phyloP scores from a whole-genome alignment of 148 eudicot species.

The Persicaria tinctoria region DNA sequence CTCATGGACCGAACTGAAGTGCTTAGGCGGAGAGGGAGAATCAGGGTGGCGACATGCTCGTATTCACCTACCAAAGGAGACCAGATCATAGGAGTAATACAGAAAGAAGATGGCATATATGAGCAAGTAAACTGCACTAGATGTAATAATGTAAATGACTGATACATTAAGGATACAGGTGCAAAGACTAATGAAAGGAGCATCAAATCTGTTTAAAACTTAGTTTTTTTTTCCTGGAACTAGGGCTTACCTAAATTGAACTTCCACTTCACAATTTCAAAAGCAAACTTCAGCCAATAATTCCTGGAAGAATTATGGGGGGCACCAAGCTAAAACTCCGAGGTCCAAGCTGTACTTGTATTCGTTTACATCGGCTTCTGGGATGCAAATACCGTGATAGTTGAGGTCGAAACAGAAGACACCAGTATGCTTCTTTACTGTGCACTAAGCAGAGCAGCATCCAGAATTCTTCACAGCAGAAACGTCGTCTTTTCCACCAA shows the following conservation, averaged over 20 bases:
- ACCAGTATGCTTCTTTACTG: not conserved
- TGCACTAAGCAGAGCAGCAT: slow-evolving; percentile 9
- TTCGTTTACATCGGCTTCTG: not conserved
- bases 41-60: no score
- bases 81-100: no score
- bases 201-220: not conserved
- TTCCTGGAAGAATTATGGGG: not conserved
- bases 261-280: not conserved
- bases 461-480: slow-evolving; percentile 12
- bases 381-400: not conserved
- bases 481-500: slow-evolving; percentile 6
- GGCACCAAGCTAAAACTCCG: not conserved
- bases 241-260: not conserved
- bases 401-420: not conserved
- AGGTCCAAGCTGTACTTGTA: not conserved
- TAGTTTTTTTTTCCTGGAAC: not conserved
- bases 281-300: not conserved
- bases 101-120: no score
- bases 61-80: no score
- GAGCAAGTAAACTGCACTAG: no score
- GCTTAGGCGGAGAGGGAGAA: no score
- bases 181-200: not conserved
- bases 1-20: no score
- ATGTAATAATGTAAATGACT: not conserved
- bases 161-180: not conserved